Percentiles rank a stretch among this genome's conserved stretches.
phyloP scores from a whole-genome alignment of 352 stramenopile genomes.

The Phytopythium cucurbitacearum region DNA sequence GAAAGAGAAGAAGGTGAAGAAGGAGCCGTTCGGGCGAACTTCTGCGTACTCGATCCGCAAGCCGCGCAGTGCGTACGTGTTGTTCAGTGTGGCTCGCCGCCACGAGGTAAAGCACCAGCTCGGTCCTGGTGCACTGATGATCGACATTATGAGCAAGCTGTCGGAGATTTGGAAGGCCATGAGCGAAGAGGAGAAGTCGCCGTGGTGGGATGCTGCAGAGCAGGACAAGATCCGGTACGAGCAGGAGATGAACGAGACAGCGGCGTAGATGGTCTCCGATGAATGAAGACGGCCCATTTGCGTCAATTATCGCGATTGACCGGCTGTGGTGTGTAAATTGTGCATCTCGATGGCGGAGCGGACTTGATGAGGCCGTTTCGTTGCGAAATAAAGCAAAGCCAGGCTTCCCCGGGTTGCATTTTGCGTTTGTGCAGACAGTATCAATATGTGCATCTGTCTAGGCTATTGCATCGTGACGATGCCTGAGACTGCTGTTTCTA shows the following conservation, averaged over 20 bases:
- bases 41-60: conserved; percentile 27
- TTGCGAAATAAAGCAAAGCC: neutral
- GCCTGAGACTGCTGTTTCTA: too few relatives aligned
- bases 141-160: conserved; percentile 61
- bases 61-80: conserved; percentile 60
- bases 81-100: conserved; percentile 62
- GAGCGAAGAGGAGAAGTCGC: conserved; percentile 40
- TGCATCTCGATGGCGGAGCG: conserved; percentile 3
- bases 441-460: too few relatives aligned
- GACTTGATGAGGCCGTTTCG: neutral
- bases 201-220: conserved; percentile 57
- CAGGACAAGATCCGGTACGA: conserved; percentile 66
- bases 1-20: conserved; percentile 49
- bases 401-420: too few relatives aligned
- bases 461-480: too few relatives aligned
- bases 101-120: conserved; percentile 47
- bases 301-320: too few relatives aligned
- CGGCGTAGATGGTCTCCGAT: conserved; percentile 14
- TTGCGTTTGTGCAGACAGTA: too few relatives aligned
- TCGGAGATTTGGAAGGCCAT: conserved; percentile 55
- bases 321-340: neutral
- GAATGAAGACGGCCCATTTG: too few relatives aligned
- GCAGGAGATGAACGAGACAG: conserved; percentile 65
- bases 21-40: conserved; percentile 10
- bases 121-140: conserved; percentile 33